phyloP scores from a whole-genome alignment of 148 eudicot species.

The Cornus suecica region DNA sequence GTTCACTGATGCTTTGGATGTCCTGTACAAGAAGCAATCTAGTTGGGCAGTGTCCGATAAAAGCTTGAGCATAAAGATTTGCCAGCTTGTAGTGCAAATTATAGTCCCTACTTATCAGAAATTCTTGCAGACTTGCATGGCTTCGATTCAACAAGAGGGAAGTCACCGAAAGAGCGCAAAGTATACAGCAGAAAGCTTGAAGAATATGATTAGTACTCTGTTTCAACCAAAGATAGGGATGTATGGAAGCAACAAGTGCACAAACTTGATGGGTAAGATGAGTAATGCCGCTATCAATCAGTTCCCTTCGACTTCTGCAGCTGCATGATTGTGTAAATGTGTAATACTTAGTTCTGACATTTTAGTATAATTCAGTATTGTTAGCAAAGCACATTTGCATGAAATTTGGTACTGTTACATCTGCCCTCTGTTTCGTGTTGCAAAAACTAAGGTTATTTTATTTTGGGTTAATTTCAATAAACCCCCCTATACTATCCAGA shows the following conservation, averaged over 20 bases:
- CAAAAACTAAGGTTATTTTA: too few species aligned
- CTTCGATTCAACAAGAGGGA: constrained; percentile 34
- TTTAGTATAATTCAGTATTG: too few species aligned
- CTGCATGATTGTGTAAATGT: constrained; percentile 30
- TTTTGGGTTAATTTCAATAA: too few species aligned
- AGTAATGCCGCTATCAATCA: constrained; percentile 42
- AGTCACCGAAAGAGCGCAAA: constrained; percentile 42
- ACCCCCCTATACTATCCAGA: too few species aligned
- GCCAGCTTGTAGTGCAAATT: constrained; percentile 46
- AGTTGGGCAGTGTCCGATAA: constrained; percentile 55
- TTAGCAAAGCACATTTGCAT: too few species aligned
- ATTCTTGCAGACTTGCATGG: constrained; percentile 40
- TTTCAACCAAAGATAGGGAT: constrained; percentile 51
- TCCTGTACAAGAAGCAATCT: constrained; percentile 47
- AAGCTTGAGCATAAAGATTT: constrained; percentile 47
- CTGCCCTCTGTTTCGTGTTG: too few species aligned
- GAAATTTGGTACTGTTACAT: too few species aligned
- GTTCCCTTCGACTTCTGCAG: constrained; percentile 47
- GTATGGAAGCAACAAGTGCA: constrained; percentile 41
- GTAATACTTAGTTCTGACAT: too few species aligned
- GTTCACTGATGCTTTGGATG: constrained; percentile 59
- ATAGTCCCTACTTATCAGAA: constrained; percentile 56
- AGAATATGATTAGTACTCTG: constrained; percentile 47
- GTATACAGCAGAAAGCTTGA: constrained; percentile 49
- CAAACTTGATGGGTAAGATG: constrained; percentile 49